Evolutionary conservation across 495 filamentous ascomycete species (phyloP), one percentile per base, ranked within the genome.

Genomic region (Ascodesmis nigricans): DNA sequence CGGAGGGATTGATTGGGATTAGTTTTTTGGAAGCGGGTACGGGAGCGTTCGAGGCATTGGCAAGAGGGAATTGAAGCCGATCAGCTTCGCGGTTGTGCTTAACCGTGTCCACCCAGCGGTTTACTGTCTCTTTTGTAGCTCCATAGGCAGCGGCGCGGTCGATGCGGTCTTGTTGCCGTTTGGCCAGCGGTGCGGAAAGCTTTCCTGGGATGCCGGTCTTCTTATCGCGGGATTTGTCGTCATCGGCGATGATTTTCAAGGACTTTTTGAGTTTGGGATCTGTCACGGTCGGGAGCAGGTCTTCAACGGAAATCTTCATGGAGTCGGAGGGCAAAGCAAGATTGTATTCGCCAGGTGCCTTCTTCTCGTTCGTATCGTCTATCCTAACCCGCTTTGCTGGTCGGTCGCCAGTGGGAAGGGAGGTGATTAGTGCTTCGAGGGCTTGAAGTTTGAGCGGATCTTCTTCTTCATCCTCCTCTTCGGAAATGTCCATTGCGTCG

Each of bases 1-100:
- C 42, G 1, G 38, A 31, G 9, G 46, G 13, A 10, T 36, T 36
- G 16, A 50, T 29, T 4, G 46, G 11, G 2, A 23, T n/a, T 18
- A 81, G 58, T 31, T 66, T 55, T 5, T 56, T 55, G 5, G 58
- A 49, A n/a, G 62, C 25, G 9, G 65, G 50, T 2, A 62, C 52
- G 44, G 63, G 51, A 54, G 62, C 39, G 39, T 57, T 60, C 31
- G 70, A 61, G 1, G 76, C 73, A 40, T 91, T 75, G 3, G 71
- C 64, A 0, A 93, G 63, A 16, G 87, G 87, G 52, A 95, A 97
- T n/a, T 72, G 60, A 1, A 95, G 59, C 53, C 92, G 84, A 18
- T 93, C 90, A 3, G 87, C 83, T 39, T 79, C 65, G 24, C 90
- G 71, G 53, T 92, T 91, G 18, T 78, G 71, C 54, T 91, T 91